phyloP scores from a whole-genome alignment of 352 stramenopile genomes.

The Phytopythium ostracodes region DNA sequence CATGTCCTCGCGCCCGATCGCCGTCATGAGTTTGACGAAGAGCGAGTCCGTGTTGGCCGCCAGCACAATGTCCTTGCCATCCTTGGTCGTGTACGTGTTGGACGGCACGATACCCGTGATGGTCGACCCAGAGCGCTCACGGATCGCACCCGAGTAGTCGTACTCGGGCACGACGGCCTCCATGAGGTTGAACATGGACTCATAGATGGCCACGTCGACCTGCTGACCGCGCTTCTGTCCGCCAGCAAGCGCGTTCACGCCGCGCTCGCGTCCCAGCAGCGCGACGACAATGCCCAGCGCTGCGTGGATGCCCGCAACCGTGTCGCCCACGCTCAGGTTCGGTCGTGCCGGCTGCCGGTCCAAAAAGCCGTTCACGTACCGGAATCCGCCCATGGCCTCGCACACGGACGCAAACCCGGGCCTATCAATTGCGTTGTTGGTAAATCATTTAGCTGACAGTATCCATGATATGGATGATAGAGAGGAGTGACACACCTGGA shows the following conservation, averaged over 20 bases:
- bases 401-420: constrained; percentile 84
- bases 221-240: constrained; percentile 50
- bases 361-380: constrained; percentile 84
- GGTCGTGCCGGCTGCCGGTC: constrained; percentile 73
- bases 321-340: constrained; percentile 84
- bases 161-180: constrained; percentile 83
- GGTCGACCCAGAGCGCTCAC: constrained; percentile 82
- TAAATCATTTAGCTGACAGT: neutral
- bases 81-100: constrained; percentile 80
- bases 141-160: constrained; percentile 72
- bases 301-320: constrained; percentile 77
- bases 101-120: constrained; percentile 87
- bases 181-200: constrained; percentile 87
- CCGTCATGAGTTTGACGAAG: constrained; percentile 76
- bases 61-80: constrained; percentile 85
- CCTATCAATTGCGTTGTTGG: constrained; percentile 9
- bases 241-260: constrained; percentile 11
- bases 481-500: constrained; percentile 22
- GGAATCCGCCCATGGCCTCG: constrained; percentile 84
- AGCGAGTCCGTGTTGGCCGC: constrained; percentile 83
- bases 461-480: neutral
- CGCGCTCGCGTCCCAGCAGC: constrained; percentile 64
- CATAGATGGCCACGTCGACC: constrained; percentile 86
- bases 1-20: constrained; percentile 60
- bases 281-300: constrained; percentile 80